Percentiles rank a stretch among this genome's conserved stretches.
Conservation (phyloP, 768 basidiomycete species). For the Naganishia friedmannii region DNA sequence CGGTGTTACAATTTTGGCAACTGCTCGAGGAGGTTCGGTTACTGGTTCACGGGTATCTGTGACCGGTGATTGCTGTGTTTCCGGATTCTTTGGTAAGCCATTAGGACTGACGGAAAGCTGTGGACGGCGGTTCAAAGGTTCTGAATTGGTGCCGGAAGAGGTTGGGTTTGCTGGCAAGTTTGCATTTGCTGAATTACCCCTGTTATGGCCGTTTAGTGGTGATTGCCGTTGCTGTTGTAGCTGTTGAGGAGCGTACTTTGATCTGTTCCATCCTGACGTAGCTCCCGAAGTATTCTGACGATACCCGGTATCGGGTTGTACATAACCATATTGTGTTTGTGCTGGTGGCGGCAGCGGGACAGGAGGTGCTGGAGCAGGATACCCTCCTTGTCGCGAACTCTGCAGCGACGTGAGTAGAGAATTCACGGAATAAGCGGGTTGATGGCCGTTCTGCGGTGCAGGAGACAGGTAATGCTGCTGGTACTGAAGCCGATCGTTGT, state of each 20-base stretch:
- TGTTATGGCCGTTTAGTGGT: no score
- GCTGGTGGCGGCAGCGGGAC: background rate
- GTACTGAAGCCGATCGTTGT: background rate
- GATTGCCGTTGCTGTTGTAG: no score
- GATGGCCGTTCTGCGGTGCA: background rate
- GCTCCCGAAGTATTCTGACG: background rate
- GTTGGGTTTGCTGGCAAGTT: background rate
- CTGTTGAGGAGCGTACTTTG: no score
- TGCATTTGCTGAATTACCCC: no score
- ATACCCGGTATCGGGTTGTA: background rate
- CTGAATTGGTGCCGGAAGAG: background rate
- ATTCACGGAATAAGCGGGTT: background rate
- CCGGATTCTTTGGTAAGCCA: background rate
- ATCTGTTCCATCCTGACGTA: no score
- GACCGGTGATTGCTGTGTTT: background rate
- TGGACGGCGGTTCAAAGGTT: background rate
- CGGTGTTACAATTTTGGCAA: background rate
- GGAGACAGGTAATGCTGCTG: background rate
- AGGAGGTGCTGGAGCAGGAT: background rate
- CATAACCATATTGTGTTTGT: background rate
- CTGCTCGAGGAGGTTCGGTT: background rate
- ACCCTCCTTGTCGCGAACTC: background rate
- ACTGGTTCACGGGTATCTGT: background rate
- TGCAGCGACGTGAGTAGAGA: conserved; percentile 5
- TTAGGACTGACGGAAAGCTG: background rate